These are phyloP conservation scores for Leptomonas seymouri DNA, from an alignment of 208 protist genomes.

Conservation along the genomic window DNA sequence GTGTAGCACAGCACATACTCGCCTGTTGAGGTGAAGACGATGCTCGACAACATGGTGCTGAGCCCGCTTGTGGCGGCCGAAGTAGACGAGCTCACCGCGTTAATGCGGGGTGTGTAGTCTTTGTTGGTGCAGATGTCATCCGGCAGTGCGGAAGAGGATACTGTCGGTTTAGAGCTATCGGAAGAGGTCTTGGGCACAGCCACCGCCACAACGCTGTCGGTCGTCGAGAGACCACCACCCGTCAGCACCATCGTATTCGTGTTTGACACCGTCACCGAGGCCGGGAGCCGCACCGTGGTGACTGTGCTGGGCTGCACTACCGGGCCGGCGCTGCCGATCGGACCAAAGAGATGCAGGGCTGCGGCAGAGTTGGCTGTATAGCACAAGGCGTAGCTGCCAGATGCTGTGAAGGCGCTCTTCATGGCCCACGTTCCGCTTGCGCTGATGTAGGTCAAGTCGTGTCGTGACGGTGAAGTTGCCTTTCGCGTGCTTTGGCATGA, in stretches of 20 bases:
- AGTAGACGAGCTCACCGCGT: constrained; percentile 10
- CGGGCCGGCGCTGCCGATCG: constrained; percentile 47
- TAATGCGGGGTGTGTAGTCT: constrained; percentile 59
- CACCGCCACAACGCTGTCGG: constrained; percentile 67
- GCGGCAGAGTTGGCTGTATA: constrained; percentile 32
- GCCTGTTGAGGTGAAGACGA: constrained; percentile 49
- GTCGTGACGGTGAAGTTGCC: not conserved
- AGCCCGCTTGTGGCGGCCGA: constrained; percentile 26
- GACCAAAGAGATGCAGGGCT: constrained; percentile 58
- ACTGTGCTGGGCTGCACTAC: constrained; percentile 60
- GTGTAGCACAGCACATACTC: constrained; percentile 84
- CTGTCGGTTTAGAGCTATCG: too few species aligned
- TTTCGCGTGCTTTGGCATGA: constrained; percentile 36
- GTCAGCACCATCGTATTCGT: constrained; percentile 48
- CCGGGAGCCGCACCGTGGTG: constrained; percentile 29
- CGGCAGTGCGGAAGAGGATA: constrained; percentile 32
- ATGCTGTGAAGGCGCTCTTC: constrained; percentile 1
- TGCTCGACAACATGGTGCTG: constrained; percentile 35
- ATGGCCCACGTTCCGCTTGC: constrained; percentile 33
- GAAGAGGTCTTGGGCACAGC: constrained; percentile 1
- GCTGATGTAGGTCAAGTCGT: constrained; percentile 40
- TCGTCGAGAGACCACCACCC: constrained; percentile 69
- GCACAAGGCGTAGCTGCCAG: constrained; percentile 71
- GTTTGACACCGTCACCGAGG: constrained; percentile 21
- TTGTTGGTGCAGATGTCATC: constrained; percentile 76